Base-by-base conservation (phyloP, 495 filamentous ascomycete genomes). In the Xylaria bambusicola region DNA sequence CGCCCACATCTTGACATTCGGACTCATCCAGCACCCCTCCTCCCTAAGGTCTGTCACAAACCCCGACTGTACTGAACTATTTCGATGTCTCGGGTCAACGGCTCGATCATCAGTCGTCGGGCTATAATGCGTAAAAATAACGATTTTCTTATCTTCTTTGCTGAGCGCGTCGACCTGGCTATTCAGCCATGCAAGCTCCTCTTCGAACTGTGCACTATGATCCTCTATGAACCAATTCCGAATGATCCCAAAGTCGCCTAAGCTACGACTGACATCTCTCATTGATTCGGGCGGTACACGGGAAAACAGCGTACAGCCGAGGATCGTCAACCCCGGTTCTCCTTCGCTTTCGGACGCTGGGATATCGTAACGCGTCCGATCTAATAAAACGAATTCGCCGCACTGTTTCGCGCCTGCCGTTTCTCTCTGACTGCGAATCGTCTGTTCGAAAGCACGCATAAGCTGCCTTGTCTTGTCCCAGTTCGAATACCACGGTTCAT, bases 51-150 rank as follows among this genome's bases (percentile, higher is more conserved):
- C 80, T 0, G 79, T 82, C 8, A 71, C 64, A 56, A 84, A 86
- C 0, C 69, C 64, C 56, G 58, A 76, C 0, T 65, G 62, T 26
- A 84, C 66, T 6, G 59, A 44, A 49, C 77, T 82, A 3, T 66
- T 62, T 5, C 17, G 55, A 66, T 84, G 78, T 9, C 38, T 65
- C 6, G 79, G 76, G 52, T 85, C 73, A 50, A 63, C 56, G 1
- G 73, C 75, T 0, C 65, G 56, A 0, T 60, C 20, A 53, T 79
- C 72, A 1, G 53, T 53, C 0, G 76, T 68, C 15, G 82, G 84
- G 54, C 77, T 78, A 52, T 80, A 75, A 62, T 86, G 83, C n/a
- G 81, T 81, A 40, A 83, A 71, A 10, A 85, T 70, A 9, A 78
- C 59, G 26, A 85, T 72, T 36, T 73, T 67, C 6, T 69, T 71